phyloP scores from a whole-genome alignment of 129 eudicot genomes.

The Lactuca sativa region DNA sequence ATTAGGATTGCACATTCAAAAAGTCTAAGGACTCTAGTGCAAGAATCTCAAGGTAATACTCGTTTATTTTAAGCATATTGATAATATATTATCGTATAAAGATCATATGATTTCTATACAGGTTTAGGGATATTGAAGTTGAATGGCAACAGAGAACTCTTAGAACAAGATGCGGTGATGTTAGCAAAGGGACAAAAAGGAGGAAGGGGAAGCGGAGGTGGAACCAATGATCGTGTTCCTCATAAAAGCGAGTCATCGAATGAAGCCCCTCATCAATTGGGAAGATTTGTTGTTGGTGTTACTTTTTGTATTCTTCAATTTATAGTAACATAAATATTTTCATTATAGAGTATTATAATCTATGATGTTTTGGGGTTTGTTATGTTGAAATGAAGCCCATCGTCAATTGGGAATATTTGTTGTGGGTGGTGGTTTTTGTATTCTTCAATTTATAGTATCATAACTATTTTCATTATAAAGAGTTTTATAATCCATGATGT shows the following conservation, averaged over 20 bases:
- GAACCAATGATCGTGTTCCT: constrained; percentile 28
- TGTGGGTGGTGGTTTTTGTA: constrained; percentile 20
- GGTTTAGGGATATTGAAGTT: background rate
- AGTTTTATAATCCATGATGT: background rate
- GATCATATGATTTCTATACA: constrained; percentile 9
- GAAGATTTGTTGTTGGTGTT: constrained; percentile 11
- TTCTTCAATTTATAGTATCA: background rate
- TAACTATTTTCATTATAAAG: background rate
- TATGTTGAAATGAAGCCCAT: constrained; percentile 1
- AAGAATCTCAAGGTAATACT: constrained; percentile 31
- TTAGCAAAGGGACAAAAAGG: constrained; percentile 26
- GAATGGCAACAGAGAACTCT: background rate
- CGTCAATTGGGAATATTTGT: background rate
- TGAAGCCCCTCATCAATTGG: constrained; percentile 7
- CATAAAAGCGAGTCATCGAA: constrained; percentile 9
- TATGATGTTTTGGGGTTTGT: background rate
- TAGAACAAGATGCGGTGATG: constrained; percentile 5
- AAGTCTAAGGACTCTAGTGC: constrained; percentile 21
- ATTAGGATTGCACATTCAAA: constrained; percentile 9
- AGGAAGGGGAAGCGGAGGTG: constrained; percentile 34
- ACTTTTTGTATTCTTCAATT: constrained; percentile 5
- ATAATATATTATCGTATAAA: background rate
- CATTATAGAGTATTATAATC: background rate
- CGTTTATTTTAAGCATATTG: constrained; percentile 1
- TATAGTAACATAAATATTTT: background rate